These are phyloP conservation scores for Sclerotinia sclerotiorum DNA, from an alignment of 2,329 filamentous ascomycete genomes.

Conservation along the genomic window DNA sequence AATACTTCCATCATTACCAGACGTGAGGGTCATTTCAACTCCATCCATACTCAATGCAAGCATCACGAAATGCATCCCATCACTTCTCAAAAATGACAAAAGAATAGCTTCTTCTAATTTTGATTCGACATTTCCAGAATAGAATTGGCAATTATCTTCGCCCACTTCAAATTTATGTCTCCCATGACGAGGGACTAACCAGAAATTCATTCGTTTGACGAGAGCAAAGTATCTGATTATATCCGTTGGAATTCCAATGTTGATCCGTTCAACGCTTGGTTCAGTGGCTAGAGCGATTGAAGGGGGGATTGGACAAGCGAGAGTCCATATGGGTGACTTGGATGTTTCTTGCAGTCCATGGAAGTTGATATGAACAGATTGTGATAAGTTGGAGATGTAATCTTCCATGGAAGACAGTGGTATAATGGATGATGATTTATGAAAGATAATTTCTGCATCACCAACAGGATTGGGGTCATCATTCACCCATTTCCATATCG, in stretches of 20 bases:
- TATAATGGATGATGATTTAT: not conserved
- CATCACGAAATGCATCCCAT: constrained; percentile 25
- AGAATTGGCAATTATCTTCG: constrained; percentile 9
- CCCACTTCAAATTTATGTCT: not conserved
- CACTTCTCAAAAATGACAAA: constrained; percentile 23
- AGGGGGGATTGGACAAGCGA: not conserved
- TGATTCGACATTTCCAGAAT: not conserved
- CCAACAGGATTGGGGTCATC: not conserved
- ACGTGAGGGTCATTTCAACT: constrained; percentile 17
- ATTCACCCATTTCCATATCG: constrained; percentile 13
- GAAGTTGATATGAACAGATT: not conserved
- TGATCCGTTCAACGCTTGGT: not conserved
- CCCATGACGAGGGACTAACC: constrained; percentile 18
- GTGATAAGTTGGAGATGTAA: not conserved
- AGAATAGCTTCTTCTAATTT: constrained; percentile 25
- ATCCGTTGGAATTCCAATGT: not conserved
- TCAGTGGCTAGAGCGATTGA: not conserved
- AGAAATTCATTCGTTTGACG: constrained; percentile 9
- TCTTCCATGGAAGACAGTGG: not conserved
- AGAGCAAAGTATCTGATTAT: constrained; percentile 15
- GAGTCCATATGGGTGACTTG: not conserved
- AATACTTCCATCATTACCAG: constrained; percentile 21
- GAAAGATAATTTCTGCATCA: constrained; percentile 17
- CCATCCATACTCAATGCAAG: constrained; percentile 26
- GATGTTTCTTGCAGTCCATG: not conserved